These are phyloP conservation scores for Nymphaea colorata DNA, from an alignment of 164 flowering plant species.

Conservation along the genomic window DNA sequence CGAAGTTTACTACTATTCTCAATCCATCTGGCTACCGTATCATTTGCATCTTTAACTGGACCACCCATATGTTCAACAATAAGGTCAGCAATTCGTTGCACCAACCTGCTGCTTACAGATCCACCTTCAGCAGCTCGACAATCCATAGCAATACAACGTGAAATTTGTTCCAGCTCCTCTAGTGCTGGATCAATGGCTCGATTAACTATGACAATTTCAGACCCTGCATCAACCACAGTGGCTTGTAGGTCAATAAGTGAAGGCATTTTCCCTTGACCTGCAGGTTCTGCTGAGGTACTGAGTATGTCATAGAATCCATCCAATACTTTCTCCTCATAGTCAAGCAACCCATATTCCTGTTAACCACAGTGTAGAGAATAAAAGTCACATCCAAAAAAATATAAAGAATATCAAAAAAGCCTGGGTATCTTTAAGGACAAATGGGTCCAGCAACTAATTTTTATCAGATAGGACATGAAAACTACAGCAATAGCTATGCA, in stretches of 20 bases:
- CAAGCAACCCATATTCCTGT: slow-evolving; percentile 87
- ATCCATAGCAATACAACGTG: slow-evolving; percentile 73
- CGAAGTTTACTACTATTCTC: slow-evolving; percentile 70
- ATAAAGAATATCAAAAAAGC: not conserved
- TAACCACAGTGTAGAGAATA: not conserved
- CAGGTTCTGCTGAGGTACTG: slow-evolving; percentile 42
- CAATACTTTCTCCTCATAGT: slow-evolving; percentile 78
- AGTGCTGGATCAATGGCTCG: slow-evolving; percentile 63
- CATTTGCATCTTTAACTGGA: slow-evolving; percentile 78
- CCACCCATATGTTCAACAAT: slow-evolving; percentile 96
- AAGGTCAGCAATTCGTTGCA: slow-evolving; percentile 56
- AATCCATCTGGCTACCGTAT: slow-evolving; percentile 72
- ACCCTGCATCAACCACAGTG: slow-evolving; percentile 44
- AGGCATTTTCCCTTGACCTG: slow-evolving; percentile 72
- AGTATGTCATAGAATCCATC: slow-evolving; percentile 94
- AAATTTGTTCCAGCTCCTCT: slow-evolving; percentile 80
- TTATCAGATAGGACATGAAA: slow-evolving; percentile 10
- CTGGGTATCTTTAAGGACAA: not conserved
- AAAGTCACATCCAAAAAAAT: not conserved
- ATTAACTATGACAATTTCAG: slow-evolving; percentile 76
- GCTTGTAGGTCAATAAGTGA: slow-evolving; percentile 70
- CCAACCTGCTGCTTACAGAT: slow-evolving; percentile 45
- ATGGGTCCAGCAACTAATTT: not conserved
- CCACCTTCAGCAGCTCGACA: slow-evolving; percentile 41
- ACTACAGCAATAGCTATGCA: slow-evolving; percentile 73